Percentiles rank a stretch among this genome's conserved stretches.
phyloP scores from a whole-genome alignment of 2,329 filamentous ascomycete species.

The Pseudogymnoascus sp. region DNA sequence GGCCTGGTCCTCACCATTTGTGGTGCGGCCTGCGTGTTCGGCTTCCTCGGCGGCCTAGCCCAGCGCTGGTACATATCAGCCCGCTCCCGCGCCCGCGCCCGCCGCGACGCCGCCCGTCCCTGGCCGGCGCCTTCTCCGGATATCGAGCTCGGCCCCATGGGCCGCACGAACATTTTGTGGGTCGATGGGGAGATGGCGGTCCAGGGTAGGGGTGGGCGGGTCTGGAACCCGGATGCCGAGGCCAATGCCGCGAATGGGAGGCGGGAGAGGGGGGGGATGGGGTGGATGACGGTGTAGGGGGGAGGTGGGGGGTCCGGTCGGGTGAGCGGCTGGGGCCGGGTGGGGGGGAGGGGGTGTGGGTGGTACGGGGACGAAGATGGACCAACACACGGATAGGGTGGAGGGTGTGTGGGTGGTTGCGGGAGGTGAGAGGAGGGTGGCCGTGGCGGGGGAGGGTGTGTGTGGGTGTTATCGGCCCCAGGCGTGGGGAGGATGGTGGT shows the following conservation, averaged over 20 bases:
- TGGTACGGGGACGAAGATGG: too few species aligned
- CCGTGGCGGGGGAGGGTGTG: neutral
- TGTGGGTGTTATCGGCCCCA: too few species aligned
- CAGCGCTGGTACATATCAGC: neutral
- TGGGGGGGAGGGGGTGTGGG: too few species aligned
- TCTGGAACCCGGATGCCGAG: too few species aligned
- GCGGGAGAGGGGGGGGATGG: too few species aligned
- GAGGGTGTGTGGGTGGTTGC: neutral
- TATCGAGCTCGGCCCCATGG: neutral
- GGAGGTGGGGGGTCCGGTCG: neutral
- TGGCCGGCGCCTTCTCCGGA: neutral
- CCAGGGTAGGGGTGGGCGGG: too few species aligned
- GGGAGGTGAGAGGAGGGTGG: too few species aligned
- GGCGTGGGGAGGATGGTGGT: neutral
- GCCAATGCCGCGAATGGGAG: too few species aligned
- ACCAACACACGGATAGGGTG: neutral
- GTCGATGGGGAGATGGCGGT: too few species aligned
- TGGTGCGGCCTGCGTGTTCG: neutral
- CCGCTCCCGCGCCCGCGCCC: too few species aligned
- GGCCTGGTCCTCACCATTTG: neutral
- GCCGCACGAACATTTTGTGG: too few species aligned
- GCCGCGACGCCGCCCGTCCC: neutral
- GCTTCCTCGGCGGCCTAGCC: neutral
- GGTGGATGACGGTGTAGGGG: neutral
- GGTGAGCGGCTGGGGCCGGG: neutral